A percentile compares a stretch with the other conserved stretches of the same genome.
phyloP scores from a whole-genome alignment of 192 early-diverging fungal species.

The Funneliformis geosporum region DNA sequence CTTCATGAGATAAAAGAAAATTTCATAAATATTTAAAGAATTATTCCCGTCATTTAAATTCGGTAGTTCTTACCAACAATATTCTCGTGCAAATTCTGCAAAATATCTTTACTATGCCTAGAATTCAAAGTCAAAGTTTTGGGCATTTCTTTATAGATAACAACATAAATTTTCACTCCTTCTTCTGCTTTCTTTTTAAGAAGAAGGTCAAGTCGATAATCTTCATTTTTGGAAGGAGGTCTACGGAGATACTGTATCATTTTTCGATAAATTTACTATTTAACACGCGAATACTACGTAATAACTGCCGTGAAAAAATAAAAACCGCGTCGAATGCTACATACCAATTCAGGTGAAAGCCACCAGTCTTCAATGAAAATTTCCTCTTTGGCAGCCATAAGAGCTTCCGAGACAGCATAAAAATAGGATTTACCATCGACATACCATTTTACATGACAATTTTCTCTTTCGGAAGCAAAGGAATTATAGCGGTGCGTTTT shows the following conservation, averaged over 20 bases:
- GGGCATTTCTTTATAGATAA: conserved; percentile 86
- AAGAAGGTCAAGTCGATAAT: conserved; percentile 77
- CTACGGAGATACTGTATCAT: conserved; percentile 65
- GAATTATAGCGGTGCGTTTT: conserved; percentile 67
- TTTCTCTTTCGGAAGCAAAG: conserved; percentile 73
- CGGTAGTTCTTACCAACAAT: conserved; percentile 56
- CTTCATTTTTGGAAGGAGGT: conserved; percentile 70
- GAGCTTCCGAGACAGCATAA: conserved; percentile 73
- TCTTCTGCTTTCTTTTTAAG: conserved; percentile 80
- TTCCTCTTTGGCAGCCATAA: conserved; percentile 66
- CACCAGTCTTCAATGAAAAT: conserved; percentile 88
- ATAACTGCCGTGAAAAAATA: background rate
- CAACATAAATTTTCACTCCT: conserved; percentile 85
- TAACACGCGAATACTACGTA: background rate
- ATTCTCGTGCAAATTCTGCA: conserved; percentile 73
- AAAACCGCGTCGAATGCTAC: background rate
- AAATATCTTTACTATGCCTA: conserved; percentile 72
- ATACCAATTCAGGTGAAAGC: conserved; percentile 84
- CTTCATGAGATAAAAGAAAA: conserved; percentile 32
- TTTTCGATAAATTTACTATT: background rate
- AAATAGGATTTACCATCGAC: conserved; percentile 83
- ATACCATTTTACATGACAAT: conserved; percentile 73
- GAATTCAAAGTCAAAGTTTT: conserved; percentile 76
- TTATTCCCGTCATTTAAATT: background rate
- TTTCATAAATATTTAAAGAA: background rate